Percentiles rank a stretch among this genome's conserved stretches.
These are phyloP conservation scores for Pleurotus ostreatus DNA, from an alignment of 768 basidiomycete genomes.

Conservation along the genomic window DNA sequence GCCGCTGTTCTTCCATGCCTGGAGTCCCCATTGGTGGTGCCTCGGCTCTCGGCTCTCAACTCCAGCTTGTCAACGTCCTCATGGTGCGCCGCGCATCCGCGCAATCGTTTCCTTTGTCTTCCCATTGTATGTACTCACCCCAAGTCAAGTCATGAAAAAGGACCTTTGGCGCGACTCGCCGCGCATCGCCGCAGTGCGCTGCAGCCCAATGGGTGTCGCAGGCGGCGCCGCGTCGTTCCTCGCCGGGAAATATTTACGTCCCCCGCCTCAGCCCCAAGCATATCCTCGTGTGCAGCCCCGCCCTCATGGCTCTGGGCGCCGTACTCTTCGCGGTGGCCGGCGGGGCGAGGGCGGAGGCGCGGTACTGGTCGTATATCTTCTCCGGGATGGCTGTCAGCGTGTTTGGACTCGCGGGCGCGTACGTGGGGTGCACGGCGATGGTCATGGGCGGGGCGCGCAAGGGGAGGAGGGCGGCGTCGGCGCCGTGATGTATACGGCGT, in stretches of 20 bases:
- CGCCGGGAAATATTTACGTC: too few species aligned
- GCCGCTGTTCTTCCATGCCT: constrained; percentile 28
- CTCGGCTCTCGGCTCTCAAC: constrained; percentile 33
- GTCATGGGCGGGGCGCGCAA: constrained; percentile 7
- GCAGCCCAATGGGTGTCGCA: too few species aligned
- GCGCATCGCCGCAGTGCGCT: constrained; percentile 27
- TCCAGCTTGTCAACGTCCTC: constrained; percentile 22
- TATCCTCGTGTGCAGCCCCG: too few species aligned
- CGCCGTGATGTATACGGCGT: constrained; percentile 11
- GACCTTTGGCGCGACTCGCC: constrained; percentile 27
- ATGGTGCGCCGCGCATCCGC: constrained; percentile 10
- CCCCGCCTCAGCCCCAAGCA: too few species aligned
- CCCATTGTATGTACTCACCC: too few species aligned
- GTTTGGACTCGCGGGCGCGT: constrained; percentile 36
- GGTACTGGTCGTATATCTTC: constrained; percentile 41
- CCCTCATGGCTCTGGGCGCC: too few species aligned
- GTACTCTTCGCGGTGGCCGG: too few species aligned
- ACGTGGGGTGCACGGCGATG: constrained; percentile 14
- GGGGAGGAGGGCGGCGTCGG: constrained; percentile 10
- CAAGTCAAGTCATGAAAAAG: constrained; percentile 9
- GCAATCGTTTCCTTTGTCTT: neutral
- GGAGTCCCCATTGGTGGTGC: constrained; percentile 10
- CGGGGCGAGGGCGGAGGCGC: too few species aligned
- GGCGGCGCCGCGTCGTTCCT: too few species aligned
- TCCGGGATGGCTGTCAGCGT: constrained; percentile 44